Percentiles rank a stretch among this genome's conserved stretches.
Evolutionary conservation across 176 grass and related monocot species (phyloP).

Genomic region (Eragrostis curvula): DNA sequence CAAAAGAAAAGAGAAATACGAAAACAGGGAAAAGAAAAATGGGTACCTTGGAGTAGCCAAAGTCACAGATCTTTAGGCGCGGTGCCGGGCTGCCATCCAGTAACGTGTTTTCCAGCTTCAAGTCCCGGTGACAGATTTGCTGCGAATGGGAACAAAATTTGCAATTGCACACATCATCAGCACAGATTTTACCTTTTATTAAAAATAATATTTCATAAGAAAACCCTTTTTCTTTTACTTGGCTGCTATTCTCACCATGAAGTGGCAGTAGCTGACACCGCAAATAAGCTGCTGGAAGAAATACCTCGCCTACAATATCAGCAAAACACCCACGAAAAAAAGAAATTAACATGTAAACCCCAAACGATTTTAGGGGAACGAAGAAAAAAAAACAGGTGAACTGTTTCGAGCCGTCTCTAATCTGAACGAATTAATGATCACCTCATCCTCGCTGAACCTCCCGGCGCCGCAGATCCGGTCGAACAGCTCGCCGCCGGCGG

Average conservation of each 20-base stretch:
- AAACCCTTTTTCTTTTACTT: slow-evolving; percentile 3
- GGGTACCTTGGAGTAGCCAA: slow-evolving; percentile 92
- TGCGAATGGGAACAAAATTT: slow-evolving; percentile 43
- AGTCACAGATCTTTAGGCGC: slow-evolving; percentile 94
- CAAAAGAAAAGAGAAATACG: background rate
- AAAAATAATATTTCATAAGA: background rate
- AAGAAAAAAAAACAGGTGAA: background rate
- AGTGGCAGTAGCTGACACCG: slow-evolving; percentile 98
- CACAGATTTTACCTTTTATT: background rate
- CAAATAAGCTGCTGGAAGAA: slow-evolving; percentile 99
- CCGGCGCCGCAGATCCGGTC: slow-evolving; percentile 91
- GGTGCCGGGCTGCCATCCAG: slow-evolving; percentile 88
- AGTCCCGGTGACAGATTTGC: slow-evolving; percentile 99
- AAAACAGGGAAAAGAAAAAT: background rate
- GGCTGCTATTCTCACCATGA: slow-evolving; percentile 66
- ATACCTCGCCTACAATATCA: slow-evolving; percentile 68
- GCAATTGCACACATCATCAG: slow-evolving; percentile 27
- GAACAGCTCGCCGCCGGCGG: slow-evolving; percentile 88
- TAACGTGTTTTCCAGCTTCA: slow-evolving; percentile 96
- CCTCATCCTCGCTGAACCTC: slow-evolving; percentile 94
- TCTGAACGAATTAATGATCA: slow-evolving; percentile 18
- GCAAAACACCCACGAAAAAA: background rate
- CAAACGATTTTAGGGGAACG: background rate
- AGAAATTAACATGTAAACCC: background rate
- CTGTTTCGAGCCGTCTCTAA: background rate